Base-by-base conservation (phyloP, 495 filamentous ascomycete genomes). In the Massariosphaeria phaeospora region DNA sequence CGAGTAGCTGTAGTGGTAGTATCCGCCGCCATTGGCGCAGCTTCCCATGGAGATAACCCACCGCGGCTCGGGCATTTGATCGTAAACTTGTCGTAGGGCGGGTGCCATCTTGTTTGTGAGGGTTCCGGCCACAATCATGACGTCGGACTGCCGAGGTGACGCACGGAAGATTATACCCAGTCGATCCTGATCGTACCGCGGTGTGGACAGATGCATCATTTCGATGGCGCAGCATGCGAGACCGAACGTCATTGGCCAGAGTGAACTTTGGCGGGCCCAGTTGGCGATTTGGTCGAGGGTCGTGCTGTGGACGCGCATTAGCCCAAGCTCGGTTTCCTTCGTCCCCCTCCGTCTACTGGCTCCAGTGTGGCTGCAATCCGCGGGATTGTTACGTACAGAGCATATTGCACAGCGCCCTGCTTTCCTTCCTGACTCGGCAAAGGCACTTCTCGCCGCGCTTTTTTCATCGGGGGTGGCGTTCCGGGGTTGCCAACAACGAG, bases 61-160 rank as follows among this genome's bases (percentile, higher is more conserved):
- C 62, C 84, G 76, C 27, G 91, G 91, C 25, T 96, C 91, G 34
- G 91, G 91, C 91, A 96, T 96, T 75, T 96, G 91, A 73, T 96
- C 91, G 69, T 96, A 96, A 27, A 96, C 91, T 72, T 95, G 90
- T 62, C 91, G 77, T 67, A 96, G 78, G 36, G 91, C 91, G 27
- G 90, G 88, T 8, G 91, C 91, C 91, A 96, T 96, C 79, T 96
- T 96, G 75, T 96, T 96, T 33, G 91, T 96, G 60, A 96, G 76
- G 1, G 91, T 96, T 35, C 91, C 91, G 24, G 91, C 91, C 10
- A 96, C 91, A 67, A 96, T 96, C 91, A 96, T 96, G 57, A 96
- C 89, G 73, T 96, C 91, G 46, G 88, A 93, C 73, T 96, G 91
- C 23, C 91, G 87, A 1, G 91, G 91, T 20, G 89, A 95, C 53